Conservation (phyloP, 371 early-diverging fungal genomes). For the Apophysomyces trapeziformis region DNA sequence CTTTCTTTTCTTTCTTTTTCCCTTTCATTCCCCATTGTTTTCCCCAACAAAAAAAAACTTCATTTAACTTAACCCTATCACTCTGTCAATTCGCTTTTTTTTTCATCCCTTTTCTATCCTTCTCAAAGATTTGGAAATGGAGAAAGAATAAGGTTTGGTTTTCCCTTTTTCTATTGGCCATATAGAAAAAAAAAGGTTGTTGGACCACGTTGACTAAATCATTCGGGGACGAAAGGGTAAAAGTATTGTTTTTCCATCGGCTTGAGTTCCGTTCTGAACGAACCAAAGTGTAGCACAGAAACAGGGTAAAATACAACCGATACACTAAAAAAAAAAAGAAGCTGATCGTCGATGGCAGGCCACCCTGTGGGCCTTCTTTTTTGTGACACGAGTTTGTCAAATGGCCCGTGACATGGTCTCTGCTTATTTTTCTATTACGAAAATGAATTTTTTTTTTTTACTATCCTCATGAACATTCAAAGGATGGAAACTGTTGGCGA, state of each 20-base stretch:
- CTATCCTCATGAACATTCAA: neutral
- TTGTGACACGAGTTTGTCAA: neutral
- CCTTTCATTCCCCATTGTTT: too few relatives aligned
- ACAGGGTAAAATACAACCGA: neutral
- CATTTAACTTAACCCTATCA: too few relatives aligned
- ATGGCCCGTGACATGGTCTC: neutral
- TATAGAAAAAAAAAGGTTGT: neutral
- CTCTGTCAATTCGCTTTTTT: too few relatives aligned
- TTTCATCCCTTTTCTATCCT: too few relatives aligned
- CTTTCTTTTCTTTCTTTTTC: conserved; percentile 1
- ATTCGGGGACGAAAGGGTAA: neutral
- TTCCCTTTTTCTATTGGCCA: too few relatives aligned
- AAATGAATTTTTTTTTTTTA: conserved; percentile 2
- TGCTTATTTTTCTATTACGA: neutral
- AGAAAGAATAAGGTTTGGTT: neutral
- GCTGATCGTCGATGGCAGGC: conserved; percentile 4
- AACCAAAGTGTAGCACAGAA: too few relatives aligned
- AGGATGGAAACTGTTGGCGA: neutral
- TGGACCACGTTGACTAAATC: too few relatives aligned
- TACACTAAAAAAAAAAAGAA: neutral
- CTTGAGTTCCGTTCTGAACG: neutral
- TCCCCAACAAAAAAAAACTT: too few relatives aligned
- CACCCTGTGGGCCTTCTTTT: conserved; percentile 2
- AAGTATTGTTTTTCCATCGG: conserved; percentile 1
- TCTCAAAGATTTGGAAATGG: too few relatives aligned